Percentiles rank a stretch among this genome's conserved stretches.
These are phyloP conservation scores for Acacia concinna DNA, from an alignment of 331 rosid species.

Conservation along the genomic window DNA sequence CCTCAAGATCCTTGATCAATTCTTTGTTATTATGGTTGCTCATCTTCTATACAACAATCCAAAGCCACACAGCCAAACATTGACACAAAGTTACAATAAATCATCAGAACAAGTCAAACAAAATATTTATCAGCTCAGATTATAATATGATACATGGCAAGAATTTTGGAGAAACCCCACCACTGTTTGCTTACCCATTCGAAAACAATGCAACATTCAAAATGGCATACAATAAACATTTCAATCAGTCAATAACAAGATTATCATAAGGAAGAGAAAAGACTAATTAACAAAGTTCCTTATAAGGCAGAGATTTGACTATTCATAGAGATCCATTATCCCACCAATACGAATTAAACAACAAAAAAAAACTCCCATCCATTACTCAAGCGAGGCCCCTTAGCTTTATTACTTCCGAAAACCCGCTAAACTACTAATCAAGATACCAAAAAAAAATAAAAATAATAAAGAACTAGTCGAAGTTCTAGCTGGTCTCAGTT, in stretches of 20 bases:
- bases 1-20: not conserved
- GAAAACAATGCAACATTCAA: not conserved
- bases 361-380: not conserved
- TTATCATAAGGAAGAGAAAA: not conserved
- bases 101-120: not conserved
- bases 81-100: not conserved
- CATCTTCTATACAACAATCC: not conserved
- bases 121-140: not conserved
- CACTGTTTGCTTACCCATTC: not conserved
- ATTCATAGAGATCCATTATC: not conserved
- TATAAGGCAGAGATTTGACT: conserved; percentile 23
- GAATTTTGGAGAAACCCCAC: not conserved
- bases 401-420: not conserved
- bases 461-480: not conserved
- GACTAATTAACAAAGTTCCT: not conserved
- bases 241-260: not conserved
- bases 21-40: not conserved
- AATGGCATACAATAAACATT: not conserved
- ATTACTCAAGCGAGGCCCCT: not conserved
- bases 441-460: not conserved
- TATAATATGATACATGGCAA: conserved; percentile 1
- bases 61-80: not conserved
- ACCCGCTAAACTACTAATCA: not conserved
- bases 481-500: conserved; percentile 22
- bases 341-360: not conserved